These are phyloP conservation scores for Friedmanniomyces simplex DNA, from an alignment of 495 filamentous ascomycete species.

Conservation along the genomic window DNA sequence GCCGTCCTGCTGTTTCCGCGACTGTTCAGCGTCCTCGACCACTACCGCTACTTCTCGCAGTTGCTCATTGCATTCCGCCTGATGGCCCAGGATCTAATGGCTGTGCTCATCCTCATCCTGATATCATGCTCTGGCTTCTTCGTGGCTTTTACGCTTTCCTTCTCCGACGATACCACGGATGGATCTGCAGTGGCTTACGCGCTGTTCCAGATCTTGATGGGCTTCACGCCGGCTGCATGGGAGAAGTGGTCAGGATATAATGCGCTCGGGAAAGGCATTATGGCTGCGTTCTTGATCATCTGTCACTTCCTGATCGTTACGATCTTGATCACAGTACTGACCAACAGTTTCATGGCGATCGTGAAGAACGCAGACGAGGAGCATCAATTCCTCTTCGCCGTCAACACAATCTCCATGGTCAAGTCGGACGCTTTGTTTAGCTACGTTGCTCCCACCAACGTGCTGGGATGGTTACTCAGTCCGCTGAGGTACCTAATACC, in stretches of 20 bases:
- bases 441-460: constrained; percentile 79
- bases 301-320: constrained; percentile 93
- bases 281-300: constrained; percentile 78
- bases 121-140: constrained; percentile 89
- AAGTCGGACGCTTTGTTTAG: constrained; percentile 91
- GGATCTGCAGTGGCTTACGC: constrained; percentile 65
- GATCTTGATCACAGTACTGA: constrained; percentile 83
- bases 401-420: constrained; percentile 92
- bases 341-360: constrained; percentile 89
- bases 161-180: constrained; percentile 51
- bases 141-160: constrained; percentile 79
- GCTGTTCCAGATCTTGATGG: constrained; percentile 89
- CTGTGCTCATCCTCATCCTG: constrained; percentile 69
- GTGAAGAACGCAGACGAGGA: constrained; percentile 86
- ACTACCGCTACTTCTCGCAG: constrained; percentile 91
- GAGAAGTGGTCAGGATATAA: constrained; percentile 68
- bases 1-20: constrained; percentile 82
- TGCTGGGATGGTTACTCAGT: constrained; percentile 75
- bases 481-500: constrained; percentile 70
- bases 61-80: constrained; percentile 84
- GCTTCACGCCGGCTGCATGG: constrained; percentile 70
- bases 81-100: constrained; percentile 80
- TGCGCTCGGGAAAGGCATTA: constrained; percentile 57
- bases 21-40: constrained; percentile 82
- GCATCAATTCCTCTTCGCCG: constrained; percentile 87